These are phyloP conservation scores for Naumovozyma castellii DNA, from an alignment of 805 yeast species.

Conservation along the genomic window DNA sequence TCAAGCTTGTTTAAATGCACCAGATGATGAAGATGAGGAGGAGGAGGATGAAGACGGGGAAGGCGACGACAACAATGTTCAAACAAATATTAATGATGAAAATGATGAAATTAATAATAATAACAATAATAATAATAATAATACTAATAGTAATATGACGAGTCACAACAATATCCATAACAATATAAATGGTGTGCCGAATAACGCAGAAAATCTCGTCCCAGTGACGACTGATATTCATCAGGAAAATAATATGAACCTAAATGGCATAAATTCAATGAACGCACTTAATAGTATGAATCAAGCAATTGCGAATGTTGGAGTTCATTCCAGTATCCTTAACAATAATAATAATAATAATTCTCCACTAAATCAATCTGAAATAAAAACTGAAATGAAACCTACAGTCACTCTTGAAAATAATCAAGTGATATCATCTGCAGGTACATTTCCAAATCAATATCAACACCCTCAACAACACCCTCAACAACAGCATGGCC, in stretches of 20 bases:
- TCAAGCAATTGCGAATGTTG: not conserved
- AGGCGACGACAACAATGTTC: conserved; percentile 22
- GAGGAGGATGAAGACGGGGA: conserved; percentile 51
- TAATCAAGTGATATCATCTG: conserved; percentile 1
- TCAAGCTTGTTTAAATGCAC: conserved; percentile 95
- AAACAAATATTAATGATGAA: conserved; percentile 20
- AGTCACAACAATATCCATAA: not conserved
- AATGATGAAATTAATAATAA: conserved; percentile 16
- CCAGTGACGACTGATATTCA: too few relatives aligned
- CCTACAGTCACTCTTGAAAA: too few relatives aligned
- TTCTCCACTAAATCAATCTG: not conserved
- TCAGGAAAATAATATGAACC: not conserved
- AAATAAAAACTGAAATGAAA: not conserved
- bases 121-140: conserved; percentile 12
- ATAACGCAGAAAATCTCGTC: not conserved
- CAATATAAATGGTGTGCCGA: not conserved
- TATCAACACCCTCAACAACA: conserved; percentile 1
- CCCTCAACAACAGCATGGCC: conserved; percentile 5
- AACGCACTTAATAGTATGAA: not conserved
- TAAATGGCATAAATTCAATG: not conserved
- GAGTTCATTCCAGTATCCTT: not conserved
- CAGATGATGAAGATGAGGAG: conserved; percentile 70
- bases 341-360: not conserved
- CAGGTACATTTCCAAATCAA: conserved; percentile 1
- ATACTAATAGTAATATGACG: not conserved